Conservation (phyloP, 2,329 filamentous ascomycete species). For the Botrytis elliptica region DNA sequence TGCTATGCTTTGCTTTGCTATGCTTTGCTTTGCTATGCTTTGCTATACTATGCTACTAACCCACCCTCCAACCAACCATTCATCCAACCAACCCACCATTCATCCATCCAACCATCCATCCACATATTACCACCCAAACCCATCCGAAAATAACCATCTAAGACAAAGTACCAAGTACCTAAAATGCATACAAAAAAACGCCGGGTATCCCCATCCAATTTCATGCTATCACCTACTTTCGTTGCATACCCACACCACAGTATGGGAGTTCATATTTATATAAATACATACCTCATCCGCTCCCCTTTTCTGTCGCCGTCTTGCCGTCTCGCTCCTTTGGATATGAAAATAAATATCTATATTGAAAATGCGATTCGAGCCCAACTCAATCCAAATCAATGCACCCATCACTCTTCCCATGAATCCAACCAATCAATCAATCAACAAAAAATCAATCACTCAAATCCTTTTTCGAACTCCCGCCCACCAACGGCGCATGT, state of each 20-base stretch:
- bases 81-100: neutral
- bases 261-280: neutral
- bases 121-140: slow-evolving; percentile 10
- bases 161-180: neutral
- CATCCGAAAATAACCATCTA: neutral
- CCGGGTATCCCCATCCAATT: slow-evolving; percentile 15
- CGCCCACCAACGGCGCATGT: slow-evolving; percentile 7
- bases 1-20: neutral
- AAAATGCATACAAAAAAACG: slow-evolving; percentile 14
- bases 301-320: neutral
- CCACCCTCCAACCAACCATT: neutral
- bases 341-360: neutral
- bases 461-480: slow-evolving; percentile 11
- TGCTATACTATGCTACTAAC: neutral
- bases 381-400: neutral
- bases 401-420: neutral
- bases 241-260: neutral
- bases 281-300: neutral
- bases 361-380: neutral
- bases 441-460: slow-evolving; percentile 13
- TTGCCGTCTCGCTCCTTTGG: neutral
- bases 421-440: neutral
- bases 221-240: slow-evolving; percentile 7
- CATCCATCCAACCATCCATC: neutral
- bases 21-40: neutral